A percentile compares a stretch with the other conserved stretches of the same genome.
Evolutionary conservation across 345 rosid species (phyloP).

Genomic region (Garcia nutans): DNA sequence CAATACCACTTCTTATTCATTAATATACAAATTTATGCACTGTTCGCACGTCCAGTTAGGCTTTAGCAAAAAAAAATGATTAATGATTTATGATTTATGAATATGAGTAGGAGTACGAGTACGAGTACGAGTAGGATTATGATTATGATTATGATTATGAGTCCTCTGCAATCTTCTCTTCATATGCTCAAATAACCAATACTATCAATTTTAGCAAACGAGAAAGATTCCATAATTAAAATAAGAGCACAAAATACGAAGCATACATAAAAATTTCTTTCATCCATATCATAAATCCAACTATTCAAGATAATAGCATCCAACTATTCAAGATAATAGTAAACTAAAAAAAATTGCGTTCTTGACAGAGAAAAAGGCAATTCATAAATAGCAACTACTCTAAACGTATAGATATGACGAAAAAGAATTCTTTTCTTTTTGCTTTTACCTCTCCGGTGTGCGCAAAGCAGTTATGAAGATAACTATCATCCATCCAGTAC

Average conservation of each 20-base stretch:
- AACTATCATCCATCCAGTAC: slow-evolving; percentile 93
- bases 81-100: too few relatives aligned
- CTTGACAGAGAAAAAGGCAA: neutral
- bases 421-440: neutral
- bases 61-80: too few relatives aligned
- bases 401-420: too few relatives aligned
- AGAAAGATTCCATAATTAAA: too few relatives aligned
- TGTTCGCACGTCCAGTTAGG: neutral
- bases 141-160: too few relatives aligned
- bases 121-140: too few relatives aligned
- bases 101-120: too few relatives aligned
- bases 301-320: too few relatives aligned
- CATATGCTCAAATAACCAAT: neutral
- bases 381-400: neutral
- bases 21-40: too few relatives aligned
- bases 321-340: too few relatives aligned
- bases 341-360: neutral
- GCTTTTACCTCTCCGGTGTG: slow-evolving; percentile 57
- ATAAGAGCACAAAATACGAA: neutral
- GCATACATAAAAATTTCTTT: neutral
- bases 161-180: neutral
- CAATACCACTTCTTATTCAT: neutral
- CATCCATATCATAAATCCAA: neutral
- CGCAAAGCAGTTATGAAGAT: slow-evolving; percentile 54
- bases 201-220: neutral